Conservation (phyloP, 2,329 filamentous ascomycete genomes). For the Didymella exigua region DNA sequence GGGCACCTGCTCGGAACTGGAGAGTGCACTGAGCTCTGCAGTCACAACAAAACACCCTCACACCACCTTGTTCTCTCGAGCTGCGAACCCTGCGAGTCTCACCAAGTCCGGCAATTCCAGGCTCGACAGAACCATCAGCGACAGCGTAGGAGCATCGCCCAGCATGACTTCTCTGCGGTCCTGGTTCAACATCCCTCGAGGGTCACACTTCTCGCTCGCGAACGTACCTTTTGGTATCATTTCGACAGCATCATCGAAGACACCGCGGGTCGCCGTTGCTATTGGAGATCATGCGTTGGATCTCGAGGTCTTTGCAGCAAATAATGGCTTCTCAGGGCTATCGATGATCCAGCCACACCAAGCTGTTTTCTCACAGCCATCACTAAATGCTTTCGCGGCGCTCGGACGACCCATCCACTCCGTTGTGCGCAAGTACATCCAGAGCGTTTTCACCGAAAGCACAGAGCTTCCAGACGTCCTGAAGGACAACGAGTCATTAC, state of each 20-base stretch:
- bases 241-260: constrained; percentile 62
- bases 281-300: constrained; percentile 76
- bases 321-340: constrained; percentile 64
- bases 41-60: not conserved
- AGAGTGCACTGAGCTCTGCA: not conserved
- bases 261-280: constrained; percentile 69
- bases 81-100: not conserved
- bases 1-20: constrained; percentile 6
- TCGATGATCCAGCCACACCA: constrained; percentile 63
- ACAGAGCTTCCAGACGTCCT: constrained; percentile 67
- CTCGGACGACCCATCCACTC: constrained; percentile 71
- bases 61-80: constrained; percentile 1
- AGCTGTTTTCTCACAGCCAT: constrained; percentile 67
- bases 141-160: not conserved
- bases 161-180: constrained; percentile 51
- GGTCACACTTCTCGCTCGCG: constrained; percentile 73
- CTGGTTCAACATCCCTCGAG: constrained; percentile 65
- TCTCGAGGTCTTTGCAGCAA: constrained; percentile 64
- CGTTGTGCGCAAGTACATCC: constrained; percentile 71
- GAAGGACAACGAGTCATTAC: constrained; percentile 64
- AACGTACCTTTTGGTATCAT: constrained; percentile 88
- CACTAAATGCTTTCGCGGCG: constrained; percentile 74
- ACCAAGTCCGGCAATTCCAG: constrained; percentile 1
- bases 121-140: not conserved
- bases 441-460: constrained; percentile 66